Evolutionary conservation across 805 yeast species (phyloP).

Genomic region (Yarrowia hollandica): DNA sequence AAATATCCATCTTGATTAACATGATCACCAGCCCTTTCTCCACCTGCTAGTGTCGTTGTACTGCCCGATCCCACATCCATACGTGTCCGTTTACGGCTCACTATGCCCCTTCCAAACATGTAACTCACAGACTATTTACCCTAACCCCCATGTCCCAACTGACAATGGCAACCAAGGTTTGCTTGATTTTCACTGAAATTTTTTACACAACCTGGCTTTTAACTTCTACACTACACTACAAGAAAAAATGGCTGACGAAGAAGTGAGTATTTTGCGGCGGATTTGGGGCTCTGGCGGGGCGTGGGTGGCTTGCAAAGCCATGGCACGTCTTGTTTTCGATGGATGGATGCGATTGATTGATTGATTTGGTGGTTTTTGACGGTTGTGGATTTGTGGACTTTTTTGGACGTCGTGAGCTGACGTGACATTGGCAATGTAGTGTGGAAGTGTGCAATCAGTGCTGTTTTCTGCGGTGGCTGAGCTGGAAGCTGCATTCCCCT

Average conservation of each 20-base stretch:
- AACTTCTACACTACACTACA: slow-evolving; percentile 29
- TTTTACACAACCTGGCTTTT: slow-evolving; percentile 20
- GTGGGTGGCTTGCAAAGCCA: neutral
- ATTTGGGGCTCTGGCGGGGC: neutral
- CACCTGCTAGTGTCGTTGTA: too few relatives aligned
- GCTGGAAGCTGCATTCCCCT: too few relatives aligned
- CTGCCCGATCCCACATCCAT: too few relatives aligned
- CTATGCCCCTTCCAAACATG: neutral
- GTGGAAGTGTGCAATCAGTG: neutral
- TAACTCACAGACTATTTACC: slow-evolving; percentile 25
- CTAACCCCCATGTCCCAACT: slow-evolving; percentile 25
- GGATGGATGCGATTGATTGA: neutral
- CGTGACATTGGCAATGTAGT: neutral
- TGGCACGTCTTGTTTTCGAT: slow-evolving; percentile 1
- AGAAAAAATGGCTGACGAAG: slow-evolving; percentile 45
- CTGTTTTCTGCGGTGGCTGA: too few relatives aligned
- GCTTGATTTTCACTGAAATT: slow-evolving; percentile 23
- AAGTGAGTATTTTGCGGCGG: slow-evolving; percentile 34
- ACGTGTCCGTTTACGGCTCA: too few relatives aligned
- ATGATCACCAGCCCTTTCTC: too few relatives aligned
- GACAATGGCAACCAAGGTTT: slow-evolving; percentile 25
- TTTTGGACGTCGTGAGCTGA: too few relatives aligned
- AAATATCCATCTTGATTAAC: neutral
- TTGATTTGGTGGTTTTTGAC: neutral
- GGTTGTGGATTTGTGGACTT: neutral